These are phyloP conservation scores for Zygotorulaspora mrakii DNA, from an alignment of 1,139 yeast genomes.

Conservation along the genomic window DNA sequence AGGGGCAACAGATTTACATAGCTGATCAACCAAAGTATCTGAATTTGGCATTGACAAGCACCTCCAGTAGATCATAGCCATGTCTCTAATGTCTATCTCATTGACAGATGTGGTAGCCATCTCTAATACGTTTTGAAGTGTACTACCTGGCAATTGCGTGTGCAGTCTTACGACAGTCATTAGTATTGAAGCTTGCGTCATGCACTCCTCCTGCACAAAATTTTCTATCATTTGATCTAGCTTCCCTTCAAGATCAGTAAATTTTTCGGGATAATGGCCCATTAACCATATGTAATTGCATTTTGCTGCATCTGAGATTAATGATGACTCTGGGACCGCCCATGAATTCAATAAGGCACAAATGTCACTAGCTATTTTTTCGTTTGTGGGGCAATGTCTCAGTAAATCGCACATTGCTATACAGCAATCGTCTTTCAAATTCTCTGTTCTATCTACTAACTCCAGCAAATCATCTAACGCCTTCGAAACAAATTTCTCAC, in stretches of 20 bases:
- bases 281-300: constrained; percentile 73
- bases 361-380: constrained; percentile 23
- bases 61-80: constrained; percentile 94
- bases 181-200: constrained; percentile 71
- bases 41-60: constrained; percentile 59
- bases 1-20: constrained; percentile 53
- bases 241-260: constrained; percentile 49
- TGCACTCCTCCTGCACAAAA: constrained; percentile 69
- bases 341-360: constrained; percentile 33
- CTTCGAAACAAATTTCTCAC: constrained; percentile 40
- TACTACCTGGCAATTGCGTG: constrained; percentile 40
- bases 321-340: constrained; percentile 27
- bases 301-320: constrained; percentile 33
- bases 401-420: constrained; percentile 74
- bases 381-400: constrained; percentile 70
- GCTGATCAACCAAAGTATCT: constrained; percentile 27
- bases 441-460: constrained; percentile 72
- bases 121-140: constrained; percentile 70
- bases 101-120: constrained; percentile 77
- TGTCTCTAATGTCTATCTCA: constrained; percentile 89
- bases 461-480: constrained; percentile 76
- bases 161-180: constrained; percentile 76
- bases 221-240: constrained; percentile 51
- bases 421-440: constrained; percentile 75
- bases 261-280: constrained; percentile 81